phyloP scores from a whole-genome alignment of 1,139 yeast species.

The Yamadazyma atlantica region DNA sequence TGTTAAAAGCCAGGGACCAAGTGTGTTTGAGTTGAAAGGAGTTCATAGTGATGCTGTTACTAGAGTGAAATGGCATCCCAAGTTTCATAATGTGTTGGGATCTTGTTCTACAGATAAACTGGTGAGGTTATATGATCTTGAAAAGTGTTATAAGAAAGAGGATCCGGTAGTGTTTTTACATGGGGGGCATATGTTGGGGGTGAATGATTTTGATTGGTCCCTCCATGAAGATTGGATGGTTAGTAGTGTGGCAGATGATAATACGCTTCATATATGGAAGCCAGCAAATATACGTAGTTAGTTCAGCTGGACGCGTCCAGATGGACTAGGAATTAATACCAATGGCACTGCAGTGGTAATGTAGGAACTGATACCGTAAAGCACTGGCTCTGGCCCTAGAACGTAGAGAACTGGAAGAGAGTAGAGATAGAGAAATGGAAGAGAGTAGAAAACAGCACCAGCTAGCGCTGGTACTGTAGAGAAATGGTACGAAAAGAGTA shows the following conservation, averaged over 20 bases:
- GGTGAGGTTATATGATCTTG: constrained; percentile 70
- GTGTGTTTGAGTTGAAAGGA: constrained; percentile 13
- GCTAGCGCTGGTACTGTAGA: too few species aligned
- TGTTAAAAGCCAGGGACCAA: constrained; percentile 19
- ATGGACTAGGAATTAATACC: too few species aligned
- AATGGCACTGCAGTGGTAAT: too few species aligned
- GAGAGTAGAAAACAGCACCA: too few species aligned
- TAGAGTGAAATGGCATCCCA: constrained; percentile 78
- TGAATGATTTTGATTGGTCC: constrained; percentile 88
- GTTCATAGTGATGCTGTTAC: constrained; percentile 69
- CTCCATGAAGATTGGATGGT: constrained; percentile 74
- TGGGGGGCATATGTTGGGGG: constrained; percentile 88
- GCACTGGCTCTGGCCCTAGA: too few species aligned
- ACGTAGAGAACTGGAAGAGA: too few species aligned
- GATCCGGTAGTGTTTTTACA: constrained; percentile 64
- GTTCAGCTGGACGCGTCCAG: too few species aligned
- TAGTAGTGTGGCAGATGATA: constrained; percentile 86
- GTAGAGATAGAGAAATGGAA: too few species aligned
- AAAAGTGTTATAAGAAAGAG: constrained; percentile 35
- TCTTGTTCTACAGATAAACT: constrained; percentile 71
- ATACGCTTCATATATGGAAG: constrained; percentile 84
- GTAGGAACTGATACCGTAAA: too few species aligned
- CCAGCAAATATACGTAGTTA: constrained; percentile 36
- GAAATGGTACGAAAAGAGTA: too few species aligned
- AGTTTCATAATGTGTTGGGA: constrained; percentile 57